Percentiles rank a stretch among this genome's conserved stretches.
These are phyloP conservation scores for Aurifilum marmelostoma DNA, from an alignment of 2,329 filamentous ascomycete species.

Conservation along the genomic window DNA sequence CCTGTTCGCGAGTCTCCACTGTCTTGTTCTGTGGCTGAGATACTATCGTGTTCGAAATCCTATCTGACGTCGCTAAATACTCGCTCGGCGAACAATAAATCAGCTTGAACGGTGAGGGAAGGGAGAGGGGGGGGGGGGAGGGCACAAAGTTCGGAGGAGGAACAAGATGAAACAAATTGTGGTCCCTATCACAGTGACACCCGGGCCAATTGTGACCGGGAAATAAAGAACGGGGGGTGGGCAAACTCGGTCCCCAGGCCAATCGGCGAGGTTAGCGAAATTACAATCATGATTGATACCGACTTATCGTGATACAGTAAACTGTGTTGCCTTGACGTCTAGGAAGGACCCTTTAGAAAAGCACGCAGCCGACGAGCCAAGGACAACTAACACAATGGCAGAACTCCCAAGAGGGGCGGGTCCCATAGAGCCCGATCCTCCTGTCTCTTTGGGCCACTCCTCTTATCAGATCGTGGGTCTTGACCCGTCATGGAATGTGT, in stretches of 20 bases:
- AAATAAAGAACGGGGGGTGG: not conserved
- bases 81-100: not conserved
- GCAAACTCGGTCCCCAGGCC: not conserved
- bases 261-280: slow-evolving; percentile 18
- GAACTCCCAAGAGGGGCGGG: no score
- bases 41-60: not conserved
- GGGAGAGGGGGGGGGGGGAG: no score
- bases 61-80: not conserved
- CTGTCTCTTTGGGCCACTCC: not conserved
- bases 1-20: not conserved
- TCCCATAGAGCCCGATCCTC: not conserved
- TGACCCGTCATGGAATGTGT: not conserved
- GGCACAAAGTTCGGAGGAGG: not conserved
- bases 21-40: not conserved
- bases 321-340: not conserved
- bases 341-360: not conserved
- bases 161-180: slow-evolving; percentile 13
- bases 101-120: no score
- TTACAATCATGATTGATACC: not conserved
- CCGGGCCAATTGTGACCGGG: not conserved
- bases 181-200: slow-evolving; percentile 1
- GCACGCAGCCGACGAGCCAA: no score
- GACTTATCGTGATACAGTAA: not conserved
- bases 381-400: no score
- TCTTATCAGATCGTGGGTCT: not conserved